These are phyloP conservation scores for Friedmanniomyces endolithicus DNA, from an alignment of 495 filamentous ascomycete genomes.

Conservation along the genomic window DNA sequence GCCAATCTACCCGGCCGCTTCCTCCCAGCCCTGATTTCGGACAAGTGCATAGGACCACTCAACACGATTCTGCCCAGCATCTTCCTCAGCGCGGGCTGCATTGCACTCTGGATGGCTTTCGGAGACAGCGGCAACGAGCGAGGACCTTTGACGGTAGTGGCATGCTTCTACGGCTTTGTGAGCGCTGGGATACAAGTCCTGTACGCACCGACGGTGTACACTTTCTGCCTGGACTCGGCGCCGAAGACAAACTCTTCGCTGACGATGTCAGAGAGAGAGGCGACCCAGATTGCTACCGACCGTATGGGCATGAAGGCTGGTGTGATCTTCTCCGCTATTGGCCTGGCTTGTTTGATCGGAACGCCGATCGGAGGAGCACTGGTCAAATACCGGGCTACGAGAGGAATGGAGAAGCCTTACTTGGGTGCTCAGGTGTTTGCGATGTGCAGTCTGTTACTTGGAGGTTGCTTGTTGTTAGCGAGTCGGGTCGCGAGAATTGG, in stretches of 20 bases:
- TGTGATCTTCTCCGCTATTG: slow-evolving; percentile 9
- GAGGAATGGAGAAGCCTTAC: slow-evolving; percentile 1
- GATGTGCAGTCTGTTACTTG: slow-evolving; percentile 7
- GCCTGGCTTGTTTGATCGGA: slow-evolving; percentile 15
- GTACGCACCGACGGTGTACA: slow-evolving; percentile 13
- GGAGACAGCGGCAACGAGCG: neutral
- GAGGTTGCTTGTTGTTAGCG: slow-evolving; percentile 10
- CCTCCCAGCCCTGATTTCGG: slow-evolving; percentile 13
- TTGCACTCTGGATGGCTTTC: slow-evolving; percentile 10
- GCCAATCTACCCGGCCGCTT: slow-evolving; percentile 16
- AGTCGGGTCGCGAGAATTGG: slow-evolving; percentile 15
- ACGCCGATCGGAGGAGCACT: slow-evolving; percentile 19
- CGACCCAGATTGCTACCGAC: neutral
- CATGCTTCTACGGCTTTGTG: slow-evolving; percentile 19
- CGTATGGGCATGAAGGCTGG: slow-evolving; percentile 17
- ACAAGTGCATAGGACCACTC: slow-evolving; percentile 20
- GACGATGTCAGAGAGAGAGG: neutral
- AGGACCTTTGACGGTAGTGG: slow-evolving; percentile 11
- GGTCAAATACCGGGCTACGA: slow-evolving; percentile 3
- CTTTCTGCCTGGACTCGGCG: slow-evolving; percentile 6
- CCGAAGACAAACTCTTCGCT: neutral
- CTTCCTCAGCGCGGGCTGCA: slow-evolving; percentile 12
- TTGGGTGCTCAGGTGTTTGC: slow-evolving; percentile 20
- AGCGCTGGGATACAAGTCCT: slow-evolving; percentile 15
- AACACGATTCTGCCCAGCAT: slow-evolving; percentile 22